Evolutionary conservation across 192 early-diverging fungal genomes (phyloP).

Genomic region (Rhizophagus sp.): DNA sequence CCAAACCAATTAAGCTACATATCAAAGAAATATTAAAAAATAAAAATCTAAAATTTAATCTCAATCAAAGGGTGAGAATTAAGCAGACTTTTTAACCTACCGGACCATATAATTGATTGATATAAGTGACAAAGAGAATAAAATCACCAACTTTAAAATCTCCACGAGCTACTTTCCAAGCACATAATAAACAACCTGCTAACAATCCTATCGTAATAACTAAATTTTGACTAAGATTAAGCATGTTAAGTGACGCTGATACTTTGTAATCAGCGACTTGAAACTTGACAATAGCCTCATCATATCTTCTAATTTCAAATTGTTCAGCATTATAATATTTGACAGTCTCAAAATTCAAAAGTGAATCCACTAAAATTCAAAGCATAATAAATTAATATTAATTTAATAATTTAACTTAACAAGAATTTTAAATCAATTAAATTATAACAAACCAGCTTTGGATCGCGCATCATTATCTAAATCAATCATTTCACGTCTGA

Average conservation of each 20-base stretch:
- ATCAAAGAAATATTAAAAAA: too few relatives aligned
- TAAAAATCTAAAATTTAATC: too few relatives aligned
- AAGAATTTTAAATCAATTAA: background rate
- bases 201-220: constrained; percentile 86
- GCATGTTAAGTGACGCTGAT: constrained; percentile 69
- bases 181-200: constrained; percentile 79
- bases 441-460: constrained; percentile 45
- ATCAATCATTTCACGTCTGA: constrained; percentile 79
- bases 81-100: constrained; percentile 45
- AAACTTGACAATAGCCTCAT: constrained; percentile 72
- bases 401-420: background rate
- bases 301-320: constrained; percentile 83
- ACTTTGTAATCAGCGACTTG: constrained; percentile 87
- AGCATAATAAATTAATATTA: constrained; percentile 24
- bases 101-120: constrained; percentile 89
- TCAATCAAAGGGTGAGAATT: too few relatives aligned
- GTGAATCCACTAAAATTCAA: constrained; percentile 71
- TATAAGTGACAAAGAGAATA: constrained; percentile 84
- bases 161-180: constrained; percentile 76
- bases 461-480: constrained; percentile 85
- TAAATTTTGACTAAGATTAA: constrained; percentile 86
- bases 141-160: constrained; percentile 80
- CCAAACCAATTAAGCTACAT: constrained; percentile 82
- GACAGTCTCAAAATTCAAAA: constrained; percentile 99
- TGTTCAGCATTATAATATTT: constrained; percentile 94